A percentile compares a stretch with the other conserved stretches of the same genome.
These are phyloP conservation scores for Vitis cinerea DNA, from an alignment of 164 flowering plant genomes.

Conservation along the genomic window DNA sequence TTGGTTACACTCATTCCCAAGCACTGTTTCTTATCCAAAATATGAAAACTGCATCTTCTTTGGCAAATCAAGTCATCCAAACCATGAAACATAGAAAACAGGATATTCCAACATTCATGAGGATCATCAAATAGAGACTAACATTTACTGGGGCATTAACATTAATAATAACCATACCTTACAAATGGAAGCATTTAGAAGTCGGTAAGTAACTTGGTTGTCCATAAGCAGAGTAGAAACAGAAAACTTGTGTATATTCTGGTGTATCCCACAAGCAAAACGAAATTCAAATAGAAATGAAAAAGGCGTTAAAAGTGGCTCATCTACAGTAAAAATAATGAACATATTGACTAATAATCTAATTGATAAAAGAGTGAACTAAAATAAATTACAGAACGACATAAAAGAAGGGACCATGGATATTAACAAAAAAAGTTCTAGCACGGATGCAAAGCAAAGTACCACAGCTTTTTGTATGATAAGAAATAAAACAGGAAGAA, in stretches of 20 bases:
- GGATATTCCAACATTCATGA: neutral
- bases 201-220: constrained; percentile 28
- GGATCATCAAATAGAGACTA: neutral
- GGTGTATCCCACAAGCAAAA: constrained; percentile 17
- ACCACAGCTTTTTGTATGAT: too few species aligned
- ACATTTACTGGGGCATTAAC: neutral
- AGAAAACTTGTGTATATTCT: constrained; percentile 63
- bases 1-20: neutral
- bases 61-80: neutral
- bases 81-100: neutral
- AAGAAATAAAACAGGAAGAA: too few species aligned
- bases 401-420: too few species aligned
- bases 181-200: constrained; percentile 65
- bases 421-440: too few species aligned
- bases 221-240: constrained; percentile 30
- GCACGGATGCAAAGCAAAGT: too few species aligned
- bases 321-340: constrained; percentile 1
- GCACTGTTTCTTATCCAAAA: neutral
- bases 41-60: neutral
- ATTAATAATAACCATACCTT: constrained; percentile 50
- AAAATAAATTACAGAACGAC: neutral
- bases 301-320: neutral
- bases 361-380: neutral
- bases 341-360: neutral
- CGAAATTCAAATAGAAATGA: neutral